A percentile compares a stretch with the other conserved stretches of the same genome.
Evolutionary conservation across 2,329 filamentous ascomycete genomes (phyloP).

Genomic region (Pseudocercospora fijiensis): DNA sequence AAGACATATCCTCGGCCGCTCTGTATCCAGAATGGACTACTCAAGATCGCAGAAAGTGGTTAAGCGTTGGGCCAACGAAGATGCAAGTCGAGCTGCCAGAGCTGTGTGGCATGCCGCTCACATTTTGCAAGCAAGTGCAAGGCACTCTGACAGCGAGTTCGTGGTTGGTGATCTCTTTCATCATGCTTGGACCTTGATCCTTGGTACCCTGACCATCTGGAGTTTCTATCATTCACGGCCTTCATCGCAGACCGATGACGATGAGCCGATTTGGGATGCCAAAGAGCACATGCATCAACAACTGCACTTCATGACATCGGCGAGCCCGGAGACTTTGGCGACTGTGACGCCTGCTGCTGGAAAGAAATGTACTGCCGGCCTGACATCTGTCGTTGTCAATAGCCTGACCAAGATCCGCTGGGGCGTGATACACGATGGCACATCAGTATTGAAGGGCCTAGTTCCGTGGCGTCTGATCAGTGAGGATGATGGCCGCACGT

Average conservation of each 20-base stretch:
- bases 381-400: slow-evolving; percentile 58
- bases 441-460: slow-evolving; percentile 53
- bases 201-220: slow-evolving; percentile 60
- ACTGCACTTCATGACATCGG: slow-evolving; percentile 43
- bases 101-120: slow-evolving; percentile 57
- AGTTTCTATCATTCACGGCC: slow-evolving; percentile 52
- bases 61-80: slow-evolving; percentile 51
- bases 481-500: slow-evolving; percentile 18
- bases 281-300: slow-evolving; percentile 51
- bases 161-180: slow-evolving; percentile 58
- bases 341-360: slow-evolving; percentile 37
- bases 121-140: slow-evolving; percentile 51
- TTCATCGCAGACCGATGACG: slow-evolving; percentile 21
- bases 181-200: slow-evolving; percentile 62
- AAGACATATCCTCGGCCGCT: slow-evolving; percentile 58
- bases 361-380: slow-evolving; percentile 51
- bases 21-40: slow-evolving; percentile 53
- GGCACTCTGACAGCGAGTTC: slow-evolving; percentile 49
- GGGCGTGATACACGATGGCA: slow-evolving; percentile 62
- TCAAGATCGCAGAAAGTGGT: slow-evolving; percentile 52
- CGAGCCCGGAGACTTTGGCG: slow-evolving; percentile 41
- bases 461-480: slow-evolving; percentile 42
- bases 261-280: slow-evolving; percentile 50
- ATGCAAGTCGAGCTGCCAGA: slow-evolving; percentile 40
- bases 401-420: slow-evolving; percentile 58